Evolutionary conservation across 139 green algal species (phyloP).

Genomic region (Mesostigma viride): DNA sequence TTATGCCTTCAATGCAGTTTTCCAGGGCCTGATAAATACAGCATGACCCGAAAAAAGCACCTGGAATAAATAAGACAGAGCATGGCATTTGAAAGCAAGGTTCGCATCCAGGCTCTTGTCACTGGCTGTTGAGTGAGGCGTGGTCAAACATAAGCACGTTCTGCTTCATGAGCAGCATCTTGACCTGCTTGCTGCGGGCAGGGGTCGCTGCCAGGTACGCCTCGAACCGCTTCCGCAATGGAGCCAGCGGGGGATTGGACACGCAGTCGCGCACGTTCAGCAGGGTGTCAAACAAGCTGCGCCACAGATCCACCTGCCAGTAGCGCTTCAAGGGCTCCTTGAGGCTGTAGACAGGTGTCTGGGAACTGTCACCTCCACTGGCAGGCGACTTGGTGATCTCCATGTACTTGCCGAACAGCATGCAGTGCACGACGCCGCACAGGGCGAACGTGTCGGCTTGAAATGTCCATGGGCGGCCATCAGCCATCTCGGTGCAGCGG

Average conservation of each 20-base stretch:
- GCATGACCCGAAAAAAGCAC: no score
- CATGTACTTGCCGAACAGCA: slow-evolving; percentile 39
- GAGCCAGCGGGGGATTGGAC: background rate
- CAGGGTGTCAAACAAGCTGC: slow-evolving; percentile 27
- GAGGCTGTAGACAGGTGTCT: slow-evolving; percentile 1
- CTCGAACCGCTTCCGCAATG: background rate
- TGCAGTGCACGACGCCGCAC: slow-evolving; percentile 27
- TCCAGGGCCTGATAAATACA: no score
- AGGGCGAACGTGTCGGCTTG: slow-evolving; percentile 18
- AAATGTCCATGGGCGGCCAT: slow-evolving; percentile 28
- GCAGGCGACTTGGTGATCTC: slow-evolving; percentile 24
- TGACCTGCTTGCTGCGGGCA: background rate
- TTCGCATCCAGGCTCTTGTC: no score
- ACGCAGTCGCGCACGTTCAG: slow-evolving; percentile 19
- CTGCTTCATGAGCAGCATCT: slow-evolving; percentile 1
- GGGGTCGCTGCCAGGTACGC: background rate
- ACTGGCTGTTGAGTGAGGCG: no score
- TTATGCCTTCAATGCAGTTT: no score
- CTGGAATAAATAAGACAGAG: no score
- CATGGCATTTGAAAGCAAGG: no score
- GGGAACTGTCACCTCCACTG: background rate
- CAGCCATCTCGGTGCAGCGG: slow-evolving; percentile 36
- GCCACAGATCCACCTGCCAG: slow-evolving; percentile 30
- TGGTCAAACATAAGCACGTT: background rate
- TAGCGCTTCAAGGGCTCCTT: slow-evolving; percentile 17